Percentiles rank a stretch among this genome's conserved stretches.
These are phyloP conservation scores for Sporodiniella umbellata DNA, from an alignment of 371 early-diverging fungal species.

Conservation along the genomic window DNA sequence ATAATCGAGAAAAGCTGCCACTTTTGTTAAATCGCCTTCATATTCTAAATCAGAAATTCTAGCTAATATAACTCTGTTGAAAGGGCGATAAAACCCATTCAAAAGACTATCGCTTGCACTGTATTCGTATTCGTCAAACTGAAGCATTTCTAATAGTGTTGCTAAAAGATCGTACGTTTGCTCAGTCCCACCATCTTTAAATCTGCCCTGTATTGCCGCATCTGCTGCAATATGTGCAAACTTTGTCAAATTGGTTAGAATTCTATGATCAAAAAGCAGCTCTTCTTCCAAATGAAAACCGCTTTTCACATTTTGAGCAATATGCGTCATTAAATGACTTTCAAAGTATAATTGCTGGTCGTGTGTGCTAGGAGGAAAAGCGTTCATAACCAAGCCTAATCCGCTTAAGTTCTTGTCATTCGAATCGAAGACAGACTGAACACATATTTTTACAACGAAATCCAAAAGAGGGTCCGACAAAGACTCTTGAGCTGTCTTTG, in stretches of 20 bases:
- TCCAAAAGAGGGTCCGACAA: conserved; percentile 46
- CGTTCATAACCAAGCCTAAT: conserved; percentile 43
- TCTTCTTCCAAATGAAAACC: conserved; percentile 41
- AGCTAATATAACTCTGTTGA: conserved; percentile 62
- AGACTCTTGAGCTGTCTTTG: conserved; percentile 15
- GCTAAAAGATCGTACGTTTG: conserved; percentile 60
- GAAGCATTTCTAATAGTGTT: conserved; percentile 49
- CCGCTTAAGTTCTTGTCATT: conserved; percentile 37
- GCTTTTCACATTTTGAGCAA: conserved; percentile 55
- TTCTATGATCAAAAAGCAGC: conserved; percentile 39
- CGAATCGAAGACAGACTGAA: conserved; percentile 55
- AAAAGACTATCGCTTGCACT: conserved; percentile 18
- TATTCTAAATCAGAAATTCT: conserved; percentile 47
- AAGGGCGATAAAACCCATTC: conserved; percentile 37
- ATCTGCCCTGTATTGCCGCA: conserved; percentile 59
- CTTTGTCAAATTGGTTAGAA: conserved; percentile 51
- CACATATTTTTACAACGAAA: conserved; percentile 53
- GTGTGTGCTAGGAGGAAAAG: conserved; percentile 36
- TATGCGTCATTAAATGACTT: conserved; percentile 57
- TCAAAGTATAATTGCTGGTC: conserved; percentile 47
- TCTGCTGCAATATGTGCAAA: conserved; percentile 68
- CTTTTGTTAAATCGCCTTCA: conserved; percentile 26
- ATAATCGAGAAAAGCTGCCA: conserved; percentile 54
- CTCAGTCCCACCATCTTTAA: conserved; percentile 43
- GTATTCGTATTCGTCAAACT: conserved; percentile 28